Evolutionary conservation across 257 asterid species (phyloP), one percentile per base, ranked within the genome.

Genomic region (Asclepias syriaca): DNA sequence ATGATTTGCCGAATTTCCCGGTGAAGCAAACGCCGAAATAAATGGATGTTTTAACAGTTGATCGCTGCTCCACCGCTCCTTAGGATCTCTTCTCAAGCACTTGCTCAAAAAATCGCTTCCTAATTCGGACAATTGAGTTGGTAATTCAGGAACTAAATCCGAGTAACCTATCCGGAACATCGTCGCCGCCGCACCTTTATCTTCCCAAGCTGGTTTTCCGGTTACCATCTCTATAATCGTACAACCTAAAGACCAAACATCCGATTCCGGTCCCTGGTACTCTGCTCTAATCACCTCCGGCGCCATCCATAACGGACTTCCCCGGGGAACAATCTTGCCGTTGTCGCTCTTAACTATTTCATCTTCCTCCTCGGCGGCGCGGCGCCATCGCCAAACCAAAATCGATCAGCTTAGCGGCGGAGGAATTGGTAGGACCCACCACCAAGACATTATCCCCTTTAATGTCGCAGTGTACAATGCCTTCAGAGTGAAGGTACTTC

Each of bases 261-360:
- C 94, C 50, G 94, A 82, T 55, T 88, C 94, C 70, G 85, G 84
- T 60, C 89, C 94, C 77, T 88, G 94, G 24, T 69, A 75, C 74
- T 82, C 94, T 12, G 83, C 81, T 6, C 90, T 80, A 2, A 88
- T 21, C 67, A 79, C 94, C 84, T 88, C 94, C 77, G 94, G 94
- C 57, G 94, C 91, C 94, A 88, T 88, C 94, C 94, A 88, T 60
- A 88, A 68, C 49, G 94, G 94, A 40, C 87, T 88, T 5, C 94
- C 94, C 14, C 90, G 86, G 0, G 81, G 71, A 66, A 70, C 1
- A 56, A 54, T 66, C 49, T 16, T 34, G 9, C 0, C 6, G 21
- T n/a, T 66, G 5, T 21, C 22, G 19, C 3, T 9, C 14, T 21
- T 45, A 21, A 7, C 27, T 24, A 24, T 9, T 37, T 12, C 50